These are phyloP conservation scores for Platanthera guangdongensis DNA, from an alignment of 106 monocot species.

Conservation along the genomic window DNA sequence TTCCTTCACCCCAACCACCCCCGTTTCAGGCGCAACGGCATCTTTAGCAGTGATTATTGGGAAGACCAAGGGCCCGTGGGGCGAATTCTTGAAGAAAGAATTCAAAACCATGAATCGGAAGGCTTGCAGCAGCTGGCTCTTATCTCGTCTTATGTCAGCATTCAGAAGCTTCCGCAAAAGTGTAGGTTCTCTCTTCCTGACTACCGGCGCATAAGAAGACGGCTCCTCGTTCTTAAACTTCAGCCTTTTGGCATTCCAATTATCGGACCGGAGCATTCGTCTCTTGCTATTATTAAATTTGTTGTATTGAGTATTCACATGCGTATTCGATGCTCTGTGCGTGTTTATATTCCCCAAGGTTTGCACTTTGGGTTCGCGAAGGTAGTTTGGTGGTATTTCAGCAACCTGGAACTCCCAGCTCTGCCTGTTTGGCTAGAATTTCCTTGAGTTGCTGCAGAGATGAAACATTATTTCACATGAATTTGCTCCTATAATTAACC, in stretches of 20 bases:
- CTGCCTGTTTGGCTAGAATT: slow-evolving; percentile 68
- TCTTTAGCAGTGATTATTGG: slow-evolving; percentile 37
- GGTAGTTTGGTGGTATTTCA: slow-evolving; percentile 64
- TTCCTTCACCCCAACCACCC: not conserved
- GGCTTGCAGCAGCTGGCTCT: slow-evolving; percentile 54
- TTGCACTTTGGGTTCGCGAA: slow-evolving; percentile 37
- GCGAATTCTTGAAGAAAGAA: slow-evolving; percentile 59
- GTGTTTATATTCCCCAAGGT: not conserved
- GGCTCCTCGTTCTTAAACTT: slow-evolving; percentile 15
- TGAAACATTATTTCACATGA: not conserved
- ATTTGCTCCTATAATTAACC: not conserved
- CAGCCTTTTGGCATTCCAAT: slow-evolving; percentile 27
- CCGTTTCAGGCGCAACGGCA: not conserved
- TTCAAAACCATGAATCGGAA: slow-evolving; percentile 78
- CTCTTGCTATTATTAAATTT: slow-evolving; percentile 20
- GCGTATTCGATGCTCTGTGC: not conserved
- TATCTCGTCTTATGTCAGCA: slow-evolving; percentile 65
- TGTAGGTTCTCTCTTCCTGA: slow-evolving; percentile 41
- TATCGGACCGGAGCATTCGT: slow-evolving; percentile 20
- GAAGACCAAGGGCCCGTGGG: slow-evolving; percentile 44
- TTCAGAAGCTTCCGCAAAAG: slow-evolving; percentile 79
- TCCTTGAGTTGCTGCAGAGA: slow-evolving; percentile 79
- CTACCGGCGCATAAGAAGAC: not conserved
- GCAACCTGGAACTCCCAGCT: slow-evolving; percentile 86
- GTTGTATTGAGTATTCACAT: not conserved